Evolutionary conservation across 2,329 filamentous ascomycete species (phyloP), one percentile per base, ranked within the genome.

Genomic region (Stagonosporopsis tanaceti): DNA sequence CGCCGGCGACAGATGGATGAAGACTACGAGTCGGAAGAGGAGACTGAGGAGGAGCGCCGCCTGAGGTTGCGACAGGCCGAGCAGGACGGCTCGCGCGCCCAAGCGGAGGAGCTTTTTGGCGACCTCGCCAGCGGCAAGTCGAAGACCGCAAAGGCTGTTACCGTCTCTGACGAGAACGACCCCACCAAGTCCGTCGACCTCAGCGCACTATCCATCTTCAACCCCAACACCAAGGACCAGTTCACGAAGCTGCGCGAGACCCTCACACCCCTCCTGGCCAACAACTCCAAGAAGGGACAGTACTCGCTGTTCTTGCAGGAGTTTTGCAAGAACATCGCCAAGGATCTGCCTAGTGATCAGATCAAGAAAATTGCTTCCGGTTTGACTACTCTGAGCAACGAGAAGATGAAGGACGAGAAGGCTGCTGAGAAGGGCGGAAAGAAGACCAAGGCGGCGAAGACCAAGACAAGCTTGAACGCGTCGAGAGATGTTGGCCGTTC

Each of bases 371-470:
- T 97, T 65, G 87, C 92, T 12, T 96, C 91, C 77, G 85, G 86
- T 5, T 80, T 99, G 71, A 97, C 93, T n/a, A 89, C 93, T 5
- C 84, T 97, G 54, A 86, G 92, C 75, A 99, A 99, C 76, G 95
- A 98, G 86, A 97, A 96, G 85, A 89, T 98, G 89, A 96, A 93
- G 83, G 93, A 97, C 78, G 95, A 99, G 85, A 97, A 98, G 85
- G 88, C 89, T 4, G 87, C 91, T 3, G 92, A 97, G 65, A 97
- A 97, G 84, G 89, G 91, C 52, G 91, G 89, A 71, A 99, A 98
- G 90, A 99, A 98, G 87, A 88, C 84, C 68, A 98, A 98, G 86
- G 93, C 93, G 4, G 90, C 92, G 61, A 98, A 98, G 87, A 96
- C 90, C 37, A 99, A 99, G 87, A 87, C 91, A 17, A 89, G 87